A percentile compares a stretch with the other conserved stretches of the same genome.
phyloP scores from a whole-genome alignment of 768 basidiomycete species.

The Russula compacta region DNA sequence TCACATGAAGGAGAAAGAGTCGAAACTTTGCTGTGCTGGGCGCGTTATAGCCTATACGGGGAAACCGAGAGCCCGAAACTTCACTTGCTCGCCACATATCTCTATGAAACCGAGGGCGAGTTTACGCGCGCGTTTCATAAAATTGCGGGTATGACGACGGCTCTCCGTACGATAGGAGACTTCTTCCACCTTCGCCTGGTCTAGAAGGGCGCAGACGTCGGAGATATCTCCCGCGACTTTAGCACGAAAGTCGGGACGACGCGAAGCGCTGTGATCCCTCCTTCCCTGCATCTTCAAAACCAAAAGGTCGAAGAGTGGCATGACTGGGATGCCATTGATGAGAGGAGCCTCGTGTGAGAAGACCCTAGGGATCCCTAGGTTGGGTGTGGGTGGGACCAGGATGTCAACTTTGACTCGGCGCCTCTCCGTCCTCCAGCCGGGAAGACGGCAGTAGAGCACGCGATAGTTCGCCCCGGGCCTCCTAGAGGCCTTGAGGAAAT shows the following conservation, averaged over 20 bases:
- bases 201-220: not conserved
- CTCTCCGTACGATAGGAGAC: not conserved
- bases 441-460: conserved; percentile 5
- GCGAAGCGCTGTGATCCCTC: not conserved
- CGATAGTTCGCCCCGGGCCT: not conserved
- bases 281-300: conserved; percentile 6
- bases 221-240: not conserved
- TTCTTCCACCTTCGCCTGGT: not conserved
- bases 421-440: not conserved
- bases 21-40: not conserved
- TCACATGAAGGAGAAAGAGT: too few species aligned
- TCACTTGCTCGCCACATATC: not conserved
- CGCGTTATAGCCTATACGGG: not conserved
- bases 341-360: not conserved
- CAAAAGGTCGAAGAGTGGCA: conserved; percentile 3
- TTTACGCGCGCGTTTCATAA: not conserved
- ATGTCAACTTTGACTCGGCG: conserved; percentile 6
- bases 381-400: not conserved
- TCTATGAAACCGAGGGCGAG: not conserved
- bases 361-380: not conserved
- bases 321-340: not conserved
- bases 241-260: not conserved
- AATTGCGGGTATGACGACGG: not conserved
- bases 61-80: not conserved
- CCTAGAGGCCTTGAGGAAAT: not conserved